Conservation (phyloP, 768 basidiomycete genomes). For the Calocybe indica region DNA sequence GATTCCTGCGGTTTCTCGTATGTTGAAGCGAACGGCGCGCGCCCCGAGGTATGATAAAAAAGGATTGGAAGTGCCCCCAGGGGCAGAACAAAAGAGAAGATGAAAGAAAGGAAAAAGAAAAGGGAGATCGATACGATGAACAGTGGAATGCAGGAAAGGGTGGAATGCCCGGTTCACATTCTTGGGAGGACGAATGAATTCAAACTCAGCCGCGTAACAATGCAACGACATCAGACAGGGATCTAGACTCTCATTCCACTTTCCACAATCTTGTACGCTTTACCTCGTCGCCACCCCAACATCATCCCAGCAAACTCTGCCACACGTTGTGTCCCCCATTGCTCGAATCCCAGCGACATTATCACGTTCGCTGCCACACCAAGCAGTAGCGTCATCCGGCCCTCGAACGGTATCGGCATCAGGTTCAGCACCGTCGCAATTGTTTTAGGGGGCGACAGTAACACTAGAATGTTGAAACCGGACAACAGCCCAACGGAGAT, state of each 20-base stretch:
- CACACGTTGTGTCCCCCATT: constrained; percentile 58
- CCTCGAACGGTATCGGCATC: constrained; percentile 65
- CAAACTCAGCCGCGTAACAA: constrained; percentile 19
- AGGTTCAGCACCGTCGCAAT: constrained; percentile 66
- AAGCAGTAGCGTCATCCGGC: constrained; percentile 61
- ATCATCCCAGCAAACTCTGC: constrained; percentile 47
- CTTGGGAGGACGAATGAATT: constrained; percentile 4
- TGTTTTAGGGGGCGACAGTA: constrained; percentile 62
- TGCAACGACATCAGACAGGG: constrained; percentile 9
- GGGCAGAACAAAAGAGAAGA: constrained; percentile 24
- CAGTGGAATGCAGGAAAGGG: not conserved
- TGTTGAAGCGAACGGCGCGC: constrained; percentile 23
- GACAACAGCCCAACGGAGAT: constrained; percentile 63
- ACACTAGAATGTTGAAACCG: constrained; percentile 68
- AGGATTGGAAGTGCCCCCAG: constrained; percentile 43
- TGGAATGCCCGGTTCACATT: constrained; percentile 6
- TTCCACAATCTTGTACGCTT: constrained; percentile 83
- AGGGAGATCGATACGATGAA: constrained; percentile 9
- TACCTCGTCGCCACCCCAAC: constrained; percentile 39
- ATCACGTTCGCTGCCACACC: constrained; percentile 67
- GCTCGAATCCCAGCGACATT: constrained; percentile 71
- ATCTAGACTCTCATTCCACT: constrained; percentile 43
- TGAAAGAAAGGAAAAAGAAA: constrained; percentile 20
- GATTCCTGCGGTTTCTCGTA: constrained; percentile 46
- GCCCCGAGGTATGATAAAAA: constrained; percentile 22